A percentile compares a stretch with the other conserved stretches of the same genome.
These are phyloP conservation scores for Musa schizocarpa DNA, from an alignment of 176 grass and related monocot species.

Conservation along the genomic window DNA sequence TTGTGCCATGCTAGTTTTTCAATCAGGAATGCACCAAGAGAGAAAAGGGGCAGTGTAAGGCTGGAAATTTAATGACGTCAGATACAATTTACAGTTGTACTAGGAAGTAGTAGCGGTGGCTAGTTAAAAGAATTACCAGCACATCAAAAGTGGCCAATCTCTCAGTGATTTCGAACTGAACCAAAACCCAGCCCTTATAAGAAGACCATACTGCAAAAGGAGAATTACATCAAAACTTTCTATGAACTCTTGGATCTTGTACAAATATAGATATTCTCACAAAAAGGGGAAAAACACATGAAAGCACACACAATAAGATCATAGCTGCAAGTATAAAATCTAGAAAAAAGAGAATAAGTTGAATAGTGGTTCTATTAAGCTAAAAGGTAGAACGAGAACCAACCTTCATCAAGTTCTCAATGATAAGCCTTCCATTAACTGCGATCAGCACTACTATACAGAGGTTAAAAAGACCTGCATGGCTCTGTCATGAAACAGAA, in stretches of 20 bases:
- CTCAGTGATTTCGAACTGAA: constrained; percentile 71
- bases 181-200: constrained; percentile 99
- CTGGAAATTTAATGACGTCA: constrained; percentile 47
- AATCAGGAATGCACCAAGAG: constrained; percentile 43
- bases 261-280: not conserved
- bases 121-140: constrained; percentile 53
- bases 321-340: not conserved
- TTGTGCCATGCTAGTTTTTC: constrained; percentile 71
- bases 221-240: constrained; percentile 20
- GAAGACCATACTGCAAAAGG: constrained; percentile 66
- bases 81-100: constrained; percentile 4
- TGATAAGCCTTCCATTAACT: constrained; percentile 92
- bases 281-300: constrained; percentile 6
- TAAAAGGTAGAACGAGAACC: constrained; percentile 17
- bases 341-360: constrained; percentile 1
- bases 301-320: not conserved
- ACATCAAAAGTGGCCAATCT: constrained; percentile 96
- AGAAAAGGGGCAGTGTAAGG: constrained; percentile 68
- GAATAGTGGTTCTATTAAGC: not conserved
- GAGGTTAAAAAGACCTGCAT: constrained; percentile 97
- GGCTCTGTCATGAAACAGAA: constrained; percentile 54
- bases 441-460: constrained; percentile 94
- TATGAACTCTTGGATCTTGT: not conserved
- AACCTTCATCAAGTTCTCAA: constrained; percentile 99
- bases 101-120: constrained; percentile 15